phyloP scores from a whole-genome alignment of 2,329 filamentous ascomycete species.

The Phoma sp. region DNA sequence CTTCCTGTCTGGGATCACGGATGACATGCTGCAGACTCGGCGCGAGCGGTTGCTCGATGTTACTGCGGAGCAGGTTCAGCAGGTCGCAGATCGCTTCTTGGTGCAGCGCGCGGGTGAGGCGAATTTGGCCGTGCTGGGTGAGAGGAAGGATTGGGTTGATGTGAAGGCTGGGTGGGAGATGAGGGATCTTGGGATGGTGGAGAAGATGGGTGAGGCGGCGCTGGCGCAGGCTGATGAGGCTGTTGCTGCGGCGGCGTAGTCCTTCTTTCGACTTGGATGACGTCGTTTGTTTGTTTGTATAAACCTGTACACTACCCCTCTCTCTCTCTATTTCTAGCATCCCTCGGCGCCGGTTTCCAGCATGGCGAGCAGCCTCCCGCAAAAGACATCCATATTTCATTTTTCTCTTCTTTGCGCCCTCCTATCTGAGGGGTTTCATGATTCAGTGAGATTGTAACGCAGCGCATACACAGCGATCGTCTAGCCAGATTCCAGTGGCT shows the following conservation, averaged over 20 bases:
- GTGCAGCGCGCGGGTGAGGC: slow-evolving; percentile 70
- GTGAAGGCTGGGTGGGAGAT: slow-evolving; percentile 72
- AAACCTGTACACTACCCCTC: slow-evolving; percentile 1
- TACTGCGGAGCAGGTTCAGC: slow-evolving; percentile 76
- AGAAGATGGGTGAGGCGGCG: slow-evolving; percentile 31
- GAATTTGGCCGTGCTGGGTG: slow-evolving; percentile 76
- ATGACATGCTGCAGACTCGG: slow-evolving; percentile 86
- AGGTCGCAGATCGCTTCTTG: slow-evolving; percentile 81
- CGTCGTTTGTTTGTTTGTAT: not conserved
- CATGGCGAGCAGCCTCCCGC: no score
- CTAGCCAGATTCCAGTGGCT: not conserved
- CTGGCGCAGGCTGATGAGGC: not conserved
- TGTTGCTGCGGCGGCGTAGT: not conserved
- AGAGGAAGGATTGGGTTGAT: slow-evolving; percentile 76
- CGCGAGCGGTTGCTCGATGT: slow-evolving; percentile 88
- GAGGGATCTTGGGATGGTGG: slow-evolving; percentile 71
- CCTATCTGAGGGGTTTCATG: no score
- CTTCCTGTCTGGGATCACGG: slow-evolving; percentile 83
- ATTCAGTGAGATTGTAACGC: not conserved
- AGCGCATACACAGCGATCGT: slow-evolving; percentile 10
- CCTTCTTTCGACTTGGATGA: no score
- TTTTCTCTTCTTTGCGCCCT: no score
- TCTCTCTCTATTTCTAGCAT: not conserved
- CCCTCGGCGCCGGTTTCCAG: no score
- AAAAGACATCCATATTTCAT: no score